Evolutionary conservation across 192 early-diverging fungal species (phyloP).

Genomic region (Backusella liffmaniae): DNA sequence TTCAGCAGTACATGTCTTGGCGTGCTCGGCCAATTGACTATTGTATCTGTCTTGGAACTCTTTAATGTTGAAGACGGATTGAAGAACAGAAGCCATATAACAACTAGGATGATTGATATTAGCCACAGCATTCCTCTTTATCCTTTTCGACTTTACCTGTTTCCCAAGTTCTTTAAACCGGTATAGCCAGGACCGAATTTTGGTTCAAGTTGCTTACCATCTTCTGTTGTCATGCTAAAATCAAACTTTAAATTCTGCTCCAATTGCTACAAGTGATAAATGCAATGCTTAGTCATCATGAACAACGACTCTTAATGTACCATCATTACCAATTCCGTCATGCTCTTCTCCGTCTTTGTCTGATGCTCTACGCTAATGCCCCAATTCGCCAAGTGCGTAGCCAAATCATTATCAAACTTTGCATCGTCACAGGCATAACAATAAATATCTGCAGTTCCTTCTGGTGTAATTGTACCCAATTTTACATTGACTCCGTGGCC

Average conservation of each 20-base stretch:
- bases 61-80: constrained; percentile 80
- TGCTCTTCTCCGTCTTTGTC: constrained; percentile 88
- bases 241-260: constrained; percentile 97
- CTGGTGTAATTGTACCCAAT: constrained; percentile 95
- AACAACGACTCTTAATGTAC: neutral
- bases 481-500: constrained; percentile 86
- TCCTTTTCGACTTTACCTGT: constrained; percentile 55
- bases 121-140: neutral
- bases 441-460: constrained; percentile 91
- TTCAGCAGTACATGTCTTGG: constrained; percentile 44
- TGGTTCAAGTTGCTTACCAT: constrained; percentile 81
- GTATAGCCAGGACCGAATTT: constrained; percentile 90
- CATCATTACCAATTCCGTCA: constrained; percentile 80
- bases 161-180: constrained; percentile 93
- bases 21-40: constrained; percentile 43
- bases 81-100: constrained; percentile 95
- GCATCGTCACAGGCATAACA: constrained; percentile 88
- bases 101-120: constrained; percentile 57
- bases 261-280: constrained; percentile 61
- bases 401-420: constrained; percentile 74
- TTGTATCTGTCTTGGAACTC: constrained; percentile 67
- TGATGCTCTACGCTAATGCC: constrained; percentile 85
- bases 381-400: constrained; percentile 76
- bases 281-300: neutral
- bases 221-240: constrained; percentile 96